phyloP scores from a whole-genome alignment of 2,329 filamentous ascomycete genomes.

The Verticillium klebahnii region DNA sequence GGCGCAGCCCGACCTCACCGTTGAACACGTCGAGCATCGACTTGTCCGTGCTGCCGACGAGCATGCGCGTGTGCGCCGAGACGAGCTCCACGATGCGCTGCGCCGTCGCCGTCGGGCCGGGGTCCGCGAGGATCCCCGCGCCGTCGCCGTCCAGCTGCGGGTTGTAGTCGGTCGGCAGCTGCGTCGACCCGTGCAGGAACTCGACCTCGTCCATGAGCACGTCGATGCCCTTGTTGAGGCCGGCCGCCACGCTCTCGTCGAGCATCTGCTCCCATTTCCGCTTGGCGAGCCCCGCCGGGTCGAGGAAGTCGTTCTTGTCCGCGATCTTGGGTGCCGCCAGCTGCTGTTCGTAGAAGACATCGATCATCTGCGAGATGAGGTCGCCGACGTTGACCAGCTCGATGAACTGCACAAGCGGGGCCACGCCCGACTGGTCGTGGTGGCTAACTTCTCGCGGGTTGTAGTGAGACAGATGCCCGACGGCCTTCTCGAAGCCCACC shows the following conservation, averaged over 20 bases:
- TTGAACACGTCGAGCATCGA: slow-evolving; percentile 98
- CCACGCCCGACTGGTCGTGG: slow-evolving; percentile 68
- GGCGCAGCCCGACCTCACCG: slow-evolving; percentile 87
- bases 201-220: slow-evolving; percentile 98
- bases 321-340: slow-evolving; percentile 76
- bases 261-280: slow-evolving; percentile 99
- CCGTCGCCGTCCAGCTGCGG: slow-evolving; percentile 39
- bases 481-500: slow-evolving; percentile 88
- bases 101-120: slow-evolving; percentile 76
- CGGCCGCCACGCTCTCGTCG: slow-evolving; percentile 91
- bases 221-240: slow-evolving; percentile 95
- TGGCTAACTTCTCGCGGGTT: slow-evolving; percentile 79
- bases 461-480: slow-evolving; percentile 85
- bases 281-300: slow-evolving; percentile 88
- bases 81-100: slow-evolving; percentile 79
- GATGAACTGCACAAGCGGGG: slow-evolving; percentile 89
- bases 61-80: slow-evolving; percentile 84
- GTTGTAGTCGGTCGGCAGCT: slow-evolving; percentile 86
- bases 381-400: slow-evolving; percentile 98
- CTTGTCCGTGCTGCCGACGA: slow-evolving; percentile 93
- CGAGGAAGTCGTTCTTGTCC: slow-evolving; percentile 91
- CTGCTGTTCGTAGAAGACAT: slow-evolving; percentile 97
- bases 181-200: slow-evolving; percentile 85
- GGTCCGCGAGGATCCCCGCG: slow-evolving; percentile 38
- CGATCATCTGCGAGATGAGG: slow-evolving; percentile 97